Conservation (phyloP, 306 rosid species). For the Corylus americana region DNA sequence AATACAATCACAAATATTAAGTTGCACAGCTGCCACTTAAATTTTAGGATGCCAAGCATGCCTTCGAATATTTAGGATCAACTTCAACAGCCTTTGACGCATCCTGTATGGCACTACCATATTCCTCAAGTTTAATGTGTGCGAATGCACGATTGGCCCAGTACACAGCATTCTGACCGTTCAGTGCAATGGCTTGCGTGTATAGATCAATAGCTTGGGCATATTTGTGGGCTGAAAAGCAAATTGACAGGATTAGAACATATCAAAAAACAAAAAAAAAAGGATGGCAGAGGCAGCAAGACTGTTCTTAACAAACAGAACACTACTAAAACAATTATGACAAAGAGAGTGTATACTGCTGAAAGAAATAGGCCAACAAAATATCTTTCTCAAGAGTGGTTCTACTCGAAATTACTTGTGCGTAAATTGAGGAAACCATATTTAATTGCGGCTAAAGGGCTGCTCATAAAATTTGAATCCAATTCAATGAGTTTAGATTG, state of each 20-base stretch:
- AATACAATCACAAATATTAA: constrained; percentile 18
- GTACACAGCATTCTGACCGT: constrained; percentile 82
- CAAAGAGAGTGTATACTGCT: background rate
- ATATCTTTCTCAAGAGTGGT: background rate
- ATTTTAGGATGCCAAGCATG: constrained; percentile 31
- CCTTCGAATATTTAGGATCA: constrained; percentile 95
- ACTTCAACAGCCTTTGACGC: constrained; percentile 88
- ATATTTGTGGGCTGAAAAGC: constrained; percentile 80
- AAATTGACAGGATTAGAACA: constrained; percentile 36
- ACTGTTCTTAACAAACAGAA: constrained; percentile 21
- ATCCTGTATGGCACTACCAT: constrained; percentile 95
- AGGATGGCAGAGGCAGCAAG: constrained; percentile 9
- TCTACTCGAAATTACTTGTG: constrained; percentile 8
- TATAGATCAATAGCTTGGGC: constrained; percentile 83
- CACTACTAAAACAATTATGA: background rate
- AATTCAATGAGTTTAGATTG: constrained; percentile 11
- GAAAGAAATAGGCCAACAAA: background rate
- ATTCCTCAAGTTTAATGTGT: constrained; percentile 89
- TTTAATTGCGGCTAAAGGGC: background rate
- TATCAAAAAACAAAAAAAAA: background rate
- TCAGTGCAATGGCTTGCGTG: constrained; percentile 77
- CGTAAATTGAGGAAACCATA: constrained; percentile 5
- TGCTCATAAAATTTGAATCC: constrained; percentile 8
- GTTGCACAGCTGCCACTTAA: constrained; percentile 16
- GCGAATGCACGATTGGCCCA: constrained; percentile 96